Evolutionary conservation across 1,284 basidiomycete genomes (phyloP).

Genomic region (Marasmius oreades): DNA sequence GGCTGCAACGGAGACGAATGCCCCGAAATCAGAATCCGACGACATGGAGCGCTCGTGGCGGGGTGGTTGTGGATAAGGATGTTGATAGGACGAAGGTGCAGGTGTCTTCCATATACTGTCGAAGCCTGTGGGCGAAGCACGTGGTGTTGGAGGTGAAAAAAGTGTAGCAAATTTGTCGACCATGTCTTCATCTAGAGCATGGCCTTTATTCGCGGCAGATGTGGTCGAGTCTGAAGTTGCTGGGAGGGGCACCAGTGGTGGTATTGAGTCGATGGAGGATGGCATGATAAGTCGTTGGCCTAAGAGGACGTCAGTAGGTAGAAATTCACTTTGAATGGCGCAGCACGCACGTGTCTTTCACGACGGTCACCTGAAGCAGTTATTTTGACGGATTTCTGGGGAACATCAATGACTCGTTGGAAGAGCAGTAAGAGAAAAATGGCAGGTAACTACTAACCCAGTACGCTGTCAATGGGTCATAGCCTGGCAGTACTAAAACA

Average conservation of each 20-base stretch:
- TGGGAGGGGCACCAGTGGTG: constrained; percentile 9
- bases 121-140: constrained; percentile 29
- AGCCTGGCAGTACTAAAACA: too few species aligned
- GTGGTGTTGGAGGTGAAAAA: constrained; percentile 39
- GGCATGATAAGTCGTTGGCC: too few species aligned
- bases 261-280: constrained; percentile 8
- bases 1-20: constrained; percentile 62
- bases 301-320: too few species aligned
- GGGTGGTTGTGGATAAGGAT: constrained; percentile 4
- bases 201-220: not conserved
- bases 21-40: constrained; percentile 57
- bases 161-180: constrained; percentile 38
- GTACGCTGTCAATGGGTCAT: too few species aligned
- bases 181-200: constrained; percentile 17
- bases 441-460: too few species aligned
- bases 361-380: too few species aligned
- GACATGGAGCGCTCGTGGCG: constrained; percentile 13
- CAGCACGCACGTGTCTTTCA: too few species aligned
- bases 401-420: too few species aligned
- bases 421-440: too few species aligned
- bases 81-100: constrained; percentile 9
- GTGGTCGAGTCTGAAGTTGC: not conserved
- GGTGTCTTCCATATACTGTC: constrained; percentile 5
- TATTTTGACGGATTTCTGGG: too few species aligned
- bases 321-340: too few species aligned